Percentiles rank a stretch among this genome's conserved stretches.
These are phyloP conservation scores for Waitea zeae DNA, from an alignment of 1,284 basidiomycete species.

Conservation along the genomic window DNA sequence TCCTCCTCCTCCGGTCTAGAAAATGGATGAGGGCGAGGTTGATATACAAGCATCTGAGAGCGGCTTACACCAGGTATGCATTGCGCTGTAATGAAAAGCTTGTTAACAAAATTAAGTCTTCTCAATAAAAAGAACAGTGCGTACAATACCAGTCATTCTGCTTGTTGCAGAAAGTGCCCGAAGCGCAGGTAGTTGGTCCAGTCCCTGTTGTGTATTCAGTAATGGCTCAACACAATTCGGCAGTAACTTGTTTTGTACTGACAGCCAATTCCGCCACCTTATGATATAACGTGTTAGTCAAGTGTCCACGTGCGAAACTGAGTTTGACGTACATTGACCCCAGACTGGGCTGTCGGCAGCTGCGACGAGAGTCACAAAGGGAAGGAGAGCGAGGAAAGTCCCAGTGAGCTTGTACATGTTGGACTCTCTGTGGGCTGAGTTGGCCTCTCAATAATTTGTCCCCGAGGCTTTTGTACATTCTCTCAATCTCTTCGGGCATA, in stretches of 20 bases:
- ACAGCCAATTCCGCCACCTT: slow-evolving; percentile 17
- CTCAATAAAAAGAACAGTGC: not conserved
- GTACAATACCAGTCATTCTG: not conserved
- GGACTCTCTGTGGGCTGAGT: slow-evolving; percentile 6
- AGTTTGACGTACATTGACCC: slow-evolving; percentile 15
- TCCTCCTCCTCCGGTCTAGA: not conserved
- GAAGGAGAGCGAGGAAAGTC: slow-evolving; percentile 12
- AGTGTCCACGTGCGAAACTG: not conserved
- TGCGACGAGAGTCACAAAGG: slow-evolving; percentile 13
- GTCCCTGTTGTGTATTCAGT: slow-evolving; percentile 9
- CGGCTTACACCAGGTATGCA: not conserved
- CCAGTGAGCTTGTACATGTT: slow-evolving; percentile 13
- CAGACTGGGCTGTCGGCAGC: slow-evolving; percentile 15
- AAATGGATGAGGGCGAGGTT: not conserved
- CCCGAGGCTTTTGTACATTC: not conserved
- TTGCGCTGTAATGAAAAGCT: not conserved
- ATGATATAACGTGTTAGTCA: not conserved
- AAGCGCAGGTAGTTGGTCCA: slow-evolving; percentile 16
- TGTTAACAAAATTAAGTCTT: too few species aligned
- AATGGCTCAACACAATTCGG: not conserved
- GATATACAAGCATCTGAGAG: not conserved
- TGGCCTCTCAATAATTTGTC: slow-evolving; percentile 8
- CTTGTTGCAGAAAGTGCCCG: not conserved
- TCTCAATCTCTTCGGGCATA: not conserved
- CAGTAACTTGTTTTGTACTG: too few species aligned